Percentiles rank a stretch among this genome's conserved stretches.
phyloP scores from a whole-genome alignment of 345 rosid species.

The Eucalyptus curtisii region DNA sequence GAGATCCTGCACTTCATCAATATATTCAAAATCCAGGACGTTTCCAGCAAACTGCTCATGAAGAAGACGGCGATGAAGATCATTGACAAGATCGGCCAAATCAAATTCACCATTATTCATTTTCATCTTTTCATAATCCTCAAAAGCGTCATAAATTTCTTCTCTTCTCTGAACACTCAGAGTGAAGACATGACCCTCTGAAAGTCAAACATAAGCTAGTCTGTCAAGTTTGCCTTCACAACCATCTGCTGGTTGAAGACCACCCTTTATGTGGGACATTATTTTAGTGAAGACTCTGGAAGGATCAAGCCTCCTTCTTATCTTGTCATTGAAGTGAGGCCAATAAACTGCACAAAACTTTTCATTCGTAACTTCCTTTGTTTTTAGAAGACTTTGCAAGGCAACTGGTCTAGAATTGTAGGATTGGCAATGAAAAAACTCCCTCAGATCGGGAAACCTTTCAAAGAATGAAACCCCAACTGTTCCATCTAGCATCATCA shows the following conservation, averaged over 20 bases:
- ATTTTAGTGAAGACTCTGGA: constrained; percentile 42
- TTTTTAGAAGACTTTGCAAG: constrained; percentile 13
- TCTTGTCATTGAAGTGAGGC: constrained; percentile 25
- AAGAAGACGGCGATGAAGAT: constrained; percentile 28
- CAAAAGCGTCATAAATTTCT: constrained; percentile 19
- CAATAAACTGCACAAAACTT: constrained; percentile 35
- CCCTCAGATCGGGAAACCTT: constrained; percentile 18
- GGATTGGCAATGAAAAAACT: neutral
- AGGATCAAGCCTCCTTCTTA: constrained; percentile 25
- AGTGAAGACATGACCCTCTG: constrained; percentile 19
- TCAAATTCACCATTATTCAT: constrained; percentile 25
- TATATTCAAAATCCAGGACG: constrained; percentile 29
- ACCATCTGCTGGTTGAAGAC: constrained; percentile 7
- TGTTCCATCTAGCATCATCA: constrained; percentile 50
- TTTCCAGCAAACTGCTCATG: constrained; percentile 10
- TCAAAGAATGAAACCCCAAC: constrained; percentile 32
- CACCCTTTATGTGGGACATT: constrained; percentile 40
- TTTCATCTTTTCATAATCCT: constrained; percentile 35
- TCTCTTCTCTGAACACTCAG: constrained; percentile 10
- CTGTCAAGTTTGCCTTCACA: constrained; percentile 14
- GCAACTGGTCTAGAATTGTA: constrained; percentile 5
- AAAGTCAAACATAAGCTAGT: constrained; percentile 15
- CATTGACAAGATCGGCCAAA: constrained; percentile 40
- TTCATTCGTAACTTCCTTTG: constrained; percentile 28
- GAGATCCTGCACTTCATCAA: constrained; percentile 59